Evolutionary conservation across 495 filamentous ascomycete species (phyloP).

Genomic region (Thozetella sp.): DNA sequence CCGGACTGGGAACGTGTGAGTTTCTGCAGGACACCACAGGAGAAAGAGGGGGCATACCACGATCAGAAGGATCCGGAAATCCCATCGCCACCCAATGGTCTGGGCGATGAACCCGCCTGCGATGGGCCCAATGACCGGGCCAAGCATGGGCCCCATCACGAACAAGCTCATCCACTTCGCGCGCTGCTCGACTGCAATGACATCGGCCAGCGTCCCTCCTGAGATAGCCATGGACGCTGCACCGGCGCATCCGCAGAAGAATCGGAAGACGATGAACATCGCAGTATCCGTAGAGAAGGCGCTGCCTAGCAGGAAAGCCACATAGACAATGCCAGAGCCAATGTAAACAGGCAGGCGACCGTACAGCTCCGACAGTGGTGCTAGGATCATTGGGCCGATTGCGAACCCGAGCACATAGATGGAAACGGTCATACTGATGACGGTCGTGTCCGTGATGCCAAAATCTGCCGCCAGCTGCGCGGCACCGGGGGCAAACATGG

Average conservation of each 20-base stretch:
- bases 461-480: slow-evolving; percentile 33
- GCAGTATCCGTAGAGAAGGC: slow-evolving; percentile 53
- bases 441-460: slow-evolving; percentile 22
- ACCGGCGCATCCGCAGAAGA: slow-evolving; percentile 57
- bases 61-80: slow-evolving; percentile 59
- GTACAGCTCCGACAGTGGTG: slow-evolving; percentile 66
- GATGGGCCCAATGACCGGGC: slow-evolving; percentile 57
- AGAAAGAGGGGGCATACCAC: slow-evolving; percentile 33
- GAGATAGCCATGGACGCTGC: slow-evolving; percentile 47
- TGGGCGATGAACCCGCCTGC: slow-evolving; percentile 42
- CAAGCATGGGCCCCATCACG: slow-evolving; percentile 53
- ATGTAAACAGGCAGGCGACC: slow-evolving; percentile 62
- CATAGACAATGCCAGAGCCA: slow-evolving; percentile 58
- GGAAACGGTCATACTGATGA: slow-evolving; percentile 54
- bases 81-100: slow-evolving; percentile 61
- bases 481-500: slow-evolving; percentile 32
- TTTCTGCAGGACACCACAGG: neutral
- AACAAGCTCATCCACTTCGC: slow-evolving; percentile 52
- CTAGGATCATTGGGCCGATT: slow-evolving; percentile 60
- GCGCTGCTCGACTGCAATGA: slow-evolving; percentile 44
- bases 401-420: slow-evolving; percentile 59
- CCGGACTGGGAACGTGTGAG: neutral
- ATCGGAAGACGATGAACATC: slow-evolving; percentile 56
- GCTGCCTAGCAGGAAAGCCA: slow-evolving; percentile 62
- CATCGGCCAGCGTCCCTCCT: slow-evolving; percentile 50